Base-by-base conservation (phyloP, 2,329 filamentous ascomycete genomes). In the Diaporthe nobilis region DNA sequence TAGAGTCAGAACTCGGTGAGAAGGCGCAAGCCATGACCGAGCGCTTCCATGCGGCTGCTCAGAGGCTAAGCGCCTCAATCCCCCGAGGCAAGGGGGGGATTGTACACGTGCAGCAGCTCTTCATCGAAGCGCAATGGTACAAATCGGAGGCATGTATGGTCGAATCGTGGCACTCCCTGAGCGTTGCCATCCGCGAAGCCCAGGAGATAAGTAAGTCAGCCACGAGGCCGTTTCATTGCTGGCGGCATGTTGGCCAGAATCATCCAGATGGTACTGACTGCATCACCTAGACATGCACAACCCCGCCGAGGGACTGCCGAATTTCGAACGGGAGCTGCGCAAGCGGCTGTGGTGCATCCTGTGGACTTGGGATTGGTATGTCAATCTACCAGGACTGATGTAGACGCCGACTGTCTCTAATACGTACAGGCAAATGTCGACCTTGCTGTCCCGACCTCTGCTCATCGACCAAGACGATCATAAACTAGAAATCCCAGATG, bases 21-120 rank as follows among this genome's bases (percentile, higher is more conserved):
- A 83, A 81, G 60, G 81, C 81, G 0, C 81, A 85, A 71, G 80
- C 77, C 0, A 80, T 88, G 22, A 85, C 85, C 2, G 82, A 85
- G 44, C 82, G 83, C 5, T 85, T 87, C 77, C 83, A 87, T 49
- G 77, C 79, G 57, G 83, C 86, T 9, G 87, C 87, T 13, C 84
- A 85, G 63, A 83, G 84, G 74, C 79, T 89, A 13, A 86, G 85
- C 74, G 79, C 80, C 47, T 85, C 82, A 31, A 86, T 88, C 53
- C 71, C 82, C 4, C 85, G 86, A 1, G 86, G 86, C 0, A 84
- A 84, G 70, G 86, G 86, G 1, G 84, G 86, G 4, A 79, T 88
- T 9, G 80, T 82, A 49, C 85, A 88, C 22, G 85, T 89, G 2
- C 87, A 89, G 78, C 87, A 89, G 77, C 81, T 87, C n/a, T 88